Conservation (phyloP, 768 basidiomycete species). For the Phaffia australis region DNA sequence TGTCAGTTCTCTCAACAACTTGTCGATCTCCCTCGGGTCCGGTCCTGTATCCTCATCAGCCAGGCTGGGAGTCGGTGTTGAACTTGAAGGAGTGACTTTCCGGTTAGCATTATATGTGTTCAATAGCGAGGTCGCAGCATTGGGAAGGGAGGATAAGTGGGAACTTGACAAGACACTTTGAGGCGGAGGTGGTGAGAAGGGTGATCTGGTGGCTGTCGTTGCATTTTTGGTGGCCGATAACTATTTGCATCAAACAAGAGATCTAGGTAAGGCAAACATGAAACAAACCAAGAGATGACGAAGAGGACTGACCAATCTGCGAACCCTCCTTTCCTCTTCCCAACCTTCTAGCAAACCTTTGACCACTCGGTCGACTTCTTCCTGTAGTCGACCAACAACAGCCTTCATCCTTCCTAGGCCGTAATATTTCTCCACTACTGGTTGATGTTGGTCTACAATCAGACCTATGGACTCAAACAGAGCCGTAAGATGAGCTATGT, state of each 20-base stretch:
- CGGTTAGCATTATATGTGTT: conserved; percentile 16
- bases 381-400: conserved; percentile 60
- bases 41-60: conserved; percentile 44
- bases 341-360: conserved; percentile 64
- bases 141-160: conserved; percentile 19
- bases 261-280: neutral
- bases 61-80: conserved; percentile 16
- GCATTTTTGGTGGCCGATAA: conserved; percentile 7
- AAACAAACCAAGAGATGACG: neutral
- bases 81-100: conserved; percentile 1
- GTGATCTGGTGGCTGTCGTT: neutral
- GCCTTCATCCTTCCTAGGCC: conserved; percentile 73
- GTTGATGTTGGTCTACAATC: conserved; percentile 95
- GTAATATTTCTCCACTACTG: conserved; percentile 96
- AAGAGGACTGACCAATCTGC: conserved; percentile 53
- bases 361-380: conserved; percentile 78
- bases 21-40: conserved; percentile 86
- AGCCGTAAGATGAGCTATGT: conserved; percentile 75
- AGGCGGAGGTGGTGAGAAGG: neutral
- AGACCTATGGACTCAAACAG: conserved; percentile 90
- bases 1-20: conserved; percentile 71
- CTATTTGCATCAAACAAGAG: neutral
- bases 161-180: conserved; percentile 6
- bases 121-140: conserved; percentile 14
- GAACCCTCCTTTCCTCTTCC: conserved; percentile 80